Percentiles rank a stretch among this genome's conserved stretches.
Evolutionary conservation across 2,329 filamentous ascomycete genomes (phyloP).

Genomic region (Cladorrhinum sp.): DNA sequence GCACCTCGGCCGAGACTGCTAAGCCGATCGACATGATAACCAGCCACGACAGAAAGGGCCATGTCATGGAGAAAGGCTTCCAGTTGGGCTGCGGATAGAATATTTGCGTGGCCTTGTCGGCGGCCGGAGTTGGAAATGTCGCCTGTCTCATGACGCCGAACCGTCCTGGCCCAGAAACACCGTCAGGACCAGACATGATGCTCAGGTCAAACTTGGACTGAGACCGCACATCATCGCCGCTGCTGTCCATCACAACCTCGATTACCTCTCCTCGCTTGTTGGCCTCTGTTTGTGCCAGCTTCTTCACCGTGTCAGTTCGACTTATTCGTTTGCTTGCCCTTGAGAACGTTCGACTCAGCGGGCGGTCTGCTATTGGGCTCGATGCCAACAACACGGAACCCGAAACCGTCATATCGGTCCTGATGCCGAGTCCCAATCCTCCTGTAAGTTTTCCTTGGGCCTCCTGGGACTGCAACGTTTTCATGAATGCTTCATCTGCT

Average conservation of each 20-base stretch:
- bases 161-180: slow-evolving; percentile 24
- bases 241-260: slow-evolving; percentile 48
- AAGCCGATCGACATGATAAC: slow-evolving; percentile 53
- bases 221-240: slow-evolving; percentile 31
- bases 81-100: slow-evolving; percentile 64
- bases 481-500: slow-evolving; percentile 45
- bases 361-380: slow-evolving; percentile 33
- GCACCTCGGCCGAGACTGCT: slow-evolving; percentile 50
- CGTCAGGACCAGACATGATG: slow-evolving; percentile 45
- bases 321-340: slow-evolving; percentile 23
- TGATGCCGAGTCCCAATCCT: slow-evolving; percentile 55
- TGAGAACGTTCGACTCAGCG: slow-evolving; percentile 42
- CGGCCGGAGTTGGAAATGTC: slow-evolving; percentile 35
- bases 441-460: slow-evolving; percentile 54
- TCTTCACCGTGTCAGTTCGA: slow-evolving; percentile 42
- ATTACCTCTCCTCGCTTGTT: slow-evolving; percentile 59
- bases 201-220: slow-evolving; percentile 48
- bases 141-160: slow-evolving; percentile 34
- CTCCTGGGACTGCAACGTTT: slow-evolving; percentile 49
- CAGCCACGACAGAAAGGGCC: slow-evolving; percentile 55
- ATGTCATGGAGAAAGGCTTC: slow-evolving; percentile 64
- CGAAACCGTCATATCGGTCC: slow-evolving; percentile 45
- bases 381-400: slow-evolving; percentile 49
- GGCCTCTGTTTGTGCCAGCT: slow-evolving; percentile 55
- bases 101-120: slow-evolving; percentile 42